Conservation (phyloP, 495 filamentous ascomycete genomes). For the Bombardia bombarda region DNA sequence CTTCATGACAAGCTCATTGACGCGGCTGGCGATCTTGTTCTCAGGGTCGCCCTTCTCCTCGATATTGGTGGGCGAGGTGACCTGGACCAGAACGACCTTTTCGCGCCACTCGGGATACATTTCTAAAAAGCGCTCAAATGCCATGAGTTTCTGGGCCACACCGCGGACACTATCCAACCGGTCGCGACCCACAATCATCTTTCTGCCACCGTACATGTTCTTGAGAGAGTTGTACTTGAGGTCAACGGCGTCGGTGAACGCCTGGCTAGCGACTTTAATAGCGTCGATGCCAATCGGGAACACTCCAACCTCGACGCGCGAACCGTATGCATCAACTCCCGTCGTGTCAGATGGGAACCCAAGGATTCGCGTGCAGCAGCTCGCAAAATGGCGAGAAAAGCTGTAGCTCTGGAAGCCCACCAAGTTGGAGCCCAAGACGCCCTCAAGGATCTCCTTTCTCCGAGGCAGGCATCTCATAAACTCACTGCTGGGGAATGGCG, state of each 20-base stretch:
- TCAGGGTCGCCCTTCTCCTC: conserved; percentile 63
- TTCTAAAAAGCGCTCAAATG: conserved; percentile 85
- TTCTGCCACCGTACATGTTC: conserved; percentile 68
- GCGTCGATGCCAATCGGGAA: conserved; percentile 90
- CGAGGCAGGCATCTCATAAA: conserved; percentile 79
- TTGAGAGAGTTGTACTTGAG: conserved; percentile 61
- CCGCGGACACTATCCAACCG: conserved; percentile 83
- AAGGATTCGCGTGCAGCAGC: conserved; percentile 81
- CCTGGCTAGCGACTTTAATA: conserved; percentile 56
- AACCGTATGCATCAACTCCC: conserved; percentile 81
- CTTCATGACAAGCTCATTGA: conserved; percentile 77
- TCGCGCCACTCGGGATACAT: conserved; percentile 80
- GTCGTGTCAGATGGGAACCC: conserved; percentile 71
- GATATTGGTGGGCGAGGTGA: conserved; percentile 77
- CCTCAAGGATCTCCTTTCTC: conserved; percentile 79
- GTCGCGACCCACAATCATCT: conserved; percentile 92
- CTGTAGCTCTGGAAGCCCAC: conserved; percentile 90
- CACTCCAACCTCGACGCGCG: conserved; percentile 79
- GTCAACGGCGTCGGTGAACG: conserved; percentile 58
- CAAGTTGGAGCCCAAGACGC: conserved; percentile 81
- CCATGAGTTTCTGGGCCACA: conserved; percentile 86
- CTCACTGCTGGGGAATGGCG: conserved; percentile 90
- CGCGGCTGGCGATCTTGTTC: conserved; percentile 71
- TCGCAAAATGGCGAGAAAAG: conserved; percentile 85
- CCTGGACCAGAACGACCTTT: conserved; percentile 90